Evolutionary conservation across 2,329 filamentous ascomycete genomes (phyloP).

Genomic region (Aspergillus brasiliensis): DNA sequence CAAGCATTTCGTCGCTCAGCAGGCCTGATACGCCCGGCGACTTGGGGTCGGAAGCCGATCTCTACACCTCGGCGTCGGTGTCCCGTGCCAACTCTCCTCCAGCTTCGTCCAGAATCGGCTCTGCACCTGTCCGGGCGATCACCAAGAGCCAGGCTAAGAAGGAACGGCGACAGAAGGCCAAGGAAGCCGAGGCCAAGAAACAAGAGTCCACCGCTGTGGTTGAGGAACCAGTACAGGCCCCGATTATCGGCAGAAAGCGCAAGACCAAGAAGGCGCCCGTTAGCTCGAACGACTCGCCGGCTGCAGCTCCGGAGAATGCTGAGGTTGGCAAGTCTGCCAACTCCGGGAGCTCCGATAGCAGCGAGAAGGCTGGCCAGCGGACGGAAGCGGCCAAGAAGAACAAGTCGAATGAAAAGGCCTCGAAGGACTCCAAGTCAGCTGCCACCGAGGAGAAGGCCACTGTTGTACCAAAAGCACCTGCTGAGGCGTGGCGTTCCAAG

Average conservation of each 20-base stretch:
- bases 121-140: constrained; percentile 60
- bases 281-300: constrained; percentile 23
- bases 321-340: constrained; percentile 24
- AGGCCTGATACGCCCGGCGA: constrained; percentile 64
- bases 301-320: constrained; percentile 12
- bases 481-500: constrained; percentile 40
- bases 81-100: constrained; percentile 63
- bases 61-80: constrained; percentile 59
- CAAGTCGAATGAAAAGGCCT: constrained; percentile 27
- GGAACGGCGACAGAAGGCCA: constrained; percentile 54
- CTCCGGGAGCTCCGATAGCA: constrained; percentile 8
- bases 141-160: constrained; percentile 66
- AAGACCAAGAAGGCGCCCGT: constrained; percentile 53
- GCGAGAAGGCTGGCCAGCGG: constrained; percentile 26
- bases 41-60: constrained; percentile 60
- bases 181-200: constrained; percentile 48
- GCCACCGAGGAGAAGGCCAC: constrained; percentile 24
- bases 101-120: constrained; percentile 56
- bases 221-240: constrained; percentile 60
- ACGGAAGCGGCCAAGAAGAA: constrained; percentile 22
- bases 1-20: constrained; percentile 57
- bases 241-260: constrained; percentile 65
- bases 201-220: constrained; percentile 39
- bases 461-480: constrained; percentile 19
- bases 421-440: constrained; percentile 23